These are phyloP conservation scores for Penicillium verrucosum DNA, from an alignment of 2,329 filamentous ascomycete genomes.

Conservation along the genomic window DNA sequence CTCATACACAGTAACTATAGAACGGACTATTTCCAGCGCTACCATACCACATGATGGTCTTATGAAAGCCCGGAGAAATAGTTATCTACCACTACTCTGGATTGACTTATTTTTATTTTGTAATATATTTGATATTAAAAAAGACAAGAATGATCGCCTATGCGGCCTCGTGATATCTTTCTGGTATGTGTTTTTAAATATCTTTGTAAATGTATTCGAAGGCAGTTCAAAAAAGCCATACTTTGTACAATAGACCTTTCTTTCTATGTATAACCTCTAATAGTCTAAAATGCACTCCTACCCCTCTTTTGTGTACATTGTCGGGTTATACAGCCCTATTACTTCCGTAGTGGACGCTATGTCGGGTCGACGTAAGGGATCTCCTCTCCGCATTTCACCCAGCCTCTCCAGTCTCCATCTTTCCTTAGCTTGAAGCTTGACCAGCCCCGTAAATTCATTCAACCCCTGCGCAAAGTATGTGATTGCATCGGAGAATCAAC, in stretches of 20 bases:
- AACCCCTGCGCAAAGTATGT: neutral
- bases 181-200: too few relatives aligned
- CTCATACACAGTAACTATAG: neutral
- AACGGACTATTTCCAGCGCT: neutral
- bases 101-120: neutral
- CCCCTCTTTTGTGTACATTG: neutral
- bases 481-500: constrained; percentile 20
- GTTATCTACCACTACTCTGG: neutral
- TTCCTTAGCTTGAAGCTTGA: neutral
- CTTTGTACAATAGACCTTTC: too few relatives aligned
- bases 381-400: constrained; percentile 6
- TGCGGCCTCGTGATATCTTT: too few relatives aligned
- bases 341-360: neutral
- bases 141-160: too few relatives aligned
- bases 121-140: neutral
- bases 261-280: too few relatives aligned
- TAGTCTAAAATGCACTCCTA: neutral
- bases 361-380: constrained; percentile 1
- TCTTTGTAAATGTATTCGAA: too few relatives aligned
- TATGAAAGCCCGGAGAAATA: neutral
- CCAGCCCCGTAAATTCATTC: constrained; percentile 17
- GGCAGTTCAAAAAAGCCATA: too few relatives aligned
- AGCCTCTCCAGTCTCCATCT: neutral
- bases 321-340: neutral
- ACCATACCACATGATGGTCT: neutral